Conservation (phyloP, 164 flowering plant genomes). For the Platanus orientalis region DNA sequence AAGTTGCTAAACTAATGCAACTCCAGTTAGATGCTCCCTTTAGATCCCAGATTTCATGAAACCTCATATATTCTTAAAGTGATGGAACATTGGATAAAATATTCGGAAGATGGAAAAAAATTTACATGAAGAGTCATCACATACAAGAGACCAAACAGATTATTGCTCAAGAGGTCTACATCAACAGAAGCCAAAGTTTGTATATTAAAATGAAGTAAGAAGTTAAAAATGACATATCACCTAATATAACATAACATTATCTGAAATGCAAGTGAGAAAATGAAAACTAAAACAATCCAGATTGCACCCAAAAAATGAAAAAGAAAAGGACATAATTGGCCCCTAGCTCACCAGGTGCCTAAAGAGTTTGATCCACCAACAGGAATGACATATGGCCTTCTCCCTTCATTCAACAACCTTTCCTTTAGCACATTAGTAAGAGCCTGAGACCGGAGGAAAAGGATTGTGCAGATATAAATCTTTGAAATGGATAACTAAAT, state of each 20-base stretch:
- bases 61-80: no score
- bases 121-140: neutral
- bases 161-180: neutral
- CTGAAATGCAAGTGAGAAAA: neutral
- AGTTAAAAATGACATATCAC: neutral
- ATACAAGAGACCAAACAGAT: neutral
- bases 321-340: no score
- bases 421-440: slow-evolving; percentile 69
- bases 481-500: no score
- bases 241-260: neutral
- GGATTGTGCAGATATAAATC: no score
- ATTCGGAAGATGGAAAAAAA: neutral
- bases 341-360: slow-evolving; percentile 77
- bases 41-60: no score
- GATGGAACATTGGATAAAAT: no score
- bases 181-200: slow-evolving; percentile 2
- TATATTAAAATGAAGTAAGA: neutral
- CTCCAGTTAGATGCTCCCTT: no score
- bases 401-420: slow-evolving; percentile 71
- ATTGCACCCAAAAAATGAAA: no score
- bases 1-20: no score
- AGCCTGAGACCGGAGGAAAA: slow-evolving; percentile 34
- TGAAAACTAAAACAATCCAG: neutral
- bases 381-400: slow-evolving; percentile 93
- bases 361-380: slow-evolving; percentile 96